A percentile compares a stretch with the other conserved stretches of the same genome.
Evolutionary conservation across 495 filamentous ascomycete genomes (phyloP).

Genomic region (Platismatia glauca): DNA sequence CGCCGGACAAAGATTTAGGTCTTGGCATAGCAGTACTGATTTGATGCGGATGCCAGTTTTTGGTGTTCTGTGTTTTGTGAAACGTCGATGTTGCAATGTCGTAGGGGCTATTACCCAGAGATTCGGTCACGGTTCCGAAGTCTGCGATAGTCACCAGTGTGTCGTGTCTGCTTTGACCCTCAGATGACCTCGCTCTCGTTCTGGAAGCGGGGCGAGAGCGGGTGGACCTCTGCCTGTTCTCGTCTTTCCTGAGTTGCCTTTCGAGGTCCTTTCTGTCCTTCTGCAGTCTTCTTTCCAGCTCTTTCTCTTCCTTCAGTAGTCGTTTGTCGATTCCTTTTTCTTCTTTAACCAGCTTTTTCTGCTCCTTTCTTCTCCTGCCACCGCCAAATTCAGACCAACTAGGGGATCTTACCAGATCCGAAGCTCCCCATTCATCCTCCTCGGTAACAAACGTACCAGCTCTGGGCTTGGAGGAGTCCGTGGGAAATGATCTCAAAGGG

Average conservation of each 20-base stretch:
- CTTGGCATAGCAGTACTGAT: slow-evolving; percentile 23
- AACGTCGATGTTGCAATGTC: slow-evolving; percentile 29
- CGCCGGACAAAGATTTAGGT: slow-evolving; percentile 19
- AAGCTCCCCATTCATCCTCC: slow-evolving; percentile 9
- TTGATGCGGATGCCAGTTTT: slow-evolving; percentile 29
- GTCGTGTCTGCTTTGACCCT: slow-evolving; percentile 11
- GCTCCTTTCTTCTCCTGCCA: slow-evolving; percentile 12
- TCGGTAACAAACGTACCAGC: neutral
- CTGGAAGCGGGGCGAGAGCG: slow-evolving; percentile 15
- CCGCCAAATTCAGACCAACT: slow-evolving; percentile 20
- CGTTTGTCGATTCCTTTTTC: slow-evolving; percentile 2
- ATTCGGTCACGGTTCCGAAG: slow-evolving; percentile 31
- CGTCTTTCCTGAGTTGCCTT: slow-evolving; percentile 13
- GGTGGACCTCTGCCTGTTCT: neutral
- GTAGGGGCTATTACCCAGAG: slow-evolving; percentile 35
- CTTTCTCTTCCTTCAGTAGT: slow-evolving; percentile 11
- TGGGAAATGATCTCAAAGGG: neutral
- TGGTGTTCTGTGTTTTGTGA: slow-evolving; percentile 1
- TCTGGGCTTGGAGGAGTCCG: neutral
- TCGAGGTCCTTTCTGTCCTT: slow-evolving; percentile 16
- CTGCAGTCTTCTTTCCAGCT: slow-evolving; percentile 13
- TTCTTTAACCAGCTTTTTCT: slow-evolving; percentile 16
- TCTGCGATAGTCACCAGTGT: slow-evolving; percentile 24
- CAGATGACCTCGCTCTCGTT: slow-evolving; percentile 13
- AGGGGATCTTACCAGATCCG: slow-evolving; percentile 12